Conservation (phyloP, 2,329 filamentous ascomycete species). For the Fusarium nanum region DNA sequence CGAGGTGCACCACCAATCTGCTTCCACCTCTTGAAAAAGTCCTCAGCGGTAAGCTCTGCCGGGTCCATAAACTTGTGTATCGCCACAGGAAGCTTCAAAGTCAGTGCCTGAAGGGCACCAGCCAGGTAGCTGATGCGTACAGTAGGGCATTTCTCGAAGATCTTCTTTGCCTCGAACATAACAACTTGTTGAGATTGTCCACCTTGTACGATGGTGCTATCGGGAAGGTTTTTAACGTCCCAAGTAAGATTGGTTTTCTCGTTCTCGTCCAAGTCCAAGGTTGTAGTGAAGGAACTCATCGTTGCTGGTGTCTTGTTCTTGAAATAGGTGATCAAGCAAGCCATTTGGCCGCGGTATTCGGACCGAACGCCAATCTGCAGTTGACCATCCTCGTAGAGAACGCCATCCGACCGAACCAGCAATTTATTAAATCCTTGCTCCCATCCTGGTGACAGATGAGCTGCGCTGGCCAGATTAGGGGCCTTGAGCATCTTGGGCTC, state of each 20-base stretch:
- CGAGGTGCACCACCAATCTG: conserved; percentile 91
- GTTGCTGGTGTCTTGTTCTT: conserved; percentile 89
- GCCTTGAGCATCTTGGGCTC: conserved; percentile 70
- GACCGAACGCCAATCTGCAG: conserved; percentile 92
- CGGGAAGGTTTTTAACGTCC: conserved; percentile 89
- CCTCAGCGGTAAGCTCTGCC: conserved; percentile 85
- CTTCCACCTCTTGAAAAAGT: conserved; percentile 99
- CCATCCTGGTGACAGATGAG: conserved; percentile 95
- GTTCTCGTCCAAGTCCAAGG: conserved; percentile 80
- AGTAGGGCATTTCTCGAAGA: conserved; percentile 87
- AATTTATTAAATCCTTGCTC: conserved; percentile 88
- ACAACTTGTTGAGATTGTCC: conserved; percentile 92
- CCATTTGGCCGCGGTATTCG: conserved; percentile 95
- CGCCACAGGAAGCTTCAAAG: conserved; percentile 86
- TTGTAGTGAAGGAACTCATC: conserved; percentile 93
- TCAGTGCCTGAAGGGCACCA: conserved; percentile 91
- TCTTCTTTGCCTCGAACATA: conserved; percentile 87
- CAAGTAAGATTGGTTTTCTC: conserved; percentile 78
- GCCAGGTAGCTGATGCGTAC: conserved; percentile 95
- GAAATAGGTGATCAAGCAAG: conserved; percentile 95
- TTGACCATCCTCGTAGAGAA: conserved; percentile 95
- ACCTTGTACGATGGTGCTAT: conserved; percentile 79
- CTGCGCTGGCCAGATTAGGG: conserved; percentile 90
- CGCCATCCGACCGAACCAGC: conserved; percentile 81
- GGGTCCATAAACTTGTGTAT: conserved; percentile 98